A percentile compares a stretch with the other conserved stretches of the same genome.
phyloP scores from a whole-genome alignment of 495 filamentous ascomycete genomes.

The Hypoxylon perforatum region DNA sequence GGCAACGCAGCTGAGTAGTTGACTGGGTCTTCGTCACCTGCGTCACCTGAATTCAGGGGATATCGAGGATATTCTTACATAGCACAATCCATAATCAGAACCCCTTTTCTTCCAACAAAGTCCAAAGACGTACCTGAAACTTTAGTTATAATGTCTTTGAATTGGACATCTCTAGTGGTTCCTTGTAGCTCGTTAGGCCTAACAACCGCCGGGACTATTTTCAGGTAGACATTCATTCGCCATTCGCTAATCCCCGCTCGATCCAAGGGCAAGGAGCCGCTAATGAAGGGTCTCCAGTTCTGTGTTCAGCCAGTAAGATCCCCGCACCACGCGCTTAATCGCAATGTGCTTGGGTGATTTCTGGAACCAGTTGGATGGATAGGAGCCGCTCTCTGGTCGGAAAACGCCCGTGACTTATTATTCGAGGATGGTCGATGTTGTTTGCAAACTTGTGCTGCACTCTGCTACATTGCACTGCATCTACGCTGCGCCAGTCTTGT shows the following conservation, averaged over 20 bases:
- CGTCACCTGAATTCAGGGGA: too few relatives aligned
- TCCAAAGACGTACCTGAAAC: not conserved
- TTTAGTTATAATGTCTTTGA: not conserved
- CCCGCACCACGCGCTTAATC: constrained; percentile 45
- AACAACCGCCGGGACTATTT: constrained; percentile 30
- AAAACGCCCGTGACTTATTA: constrained; percentile 1
- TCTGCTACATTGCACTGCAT: not conserved
- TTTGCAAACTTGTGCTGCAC: constrained; percentile 4
- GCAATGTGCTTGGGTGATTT: constrained; percentile 18
- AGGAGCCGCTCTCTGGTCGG: constrained; percentile 12
- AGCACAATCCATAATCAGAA: too few relatives aligned
- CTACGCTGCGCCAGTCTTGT: not conserved
- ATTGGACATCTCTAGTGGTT: too few relatives aligned
- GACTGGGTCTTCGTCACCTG: too few relatives aligned
- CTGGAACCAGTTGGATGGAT: constrained; percentile 28
- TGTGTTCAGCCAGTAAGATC: constrained; percentile 39
- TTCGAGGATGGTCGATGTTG: not conserved
- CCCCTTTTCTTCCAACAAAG: not conserved
- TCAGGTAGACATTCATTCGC: not conserved
- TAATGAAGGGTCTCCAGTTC: constrained; percentile 8
- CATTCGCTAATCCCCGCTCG: constrained; percentile 22
- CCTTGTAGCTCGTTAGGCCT: too few relatives aligned
- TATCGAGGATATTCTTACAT: too few relatives aligned
- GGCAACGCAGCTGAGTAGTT: too few relatives aligned
- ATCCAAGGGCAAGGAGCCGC: constrained; percentile 34